These are phyloP conservation scores for Penicillium diatomitis DNA, from an alignment of 495 filamentous ascomycete genomes.

Conservation along the genomic window DNA sequence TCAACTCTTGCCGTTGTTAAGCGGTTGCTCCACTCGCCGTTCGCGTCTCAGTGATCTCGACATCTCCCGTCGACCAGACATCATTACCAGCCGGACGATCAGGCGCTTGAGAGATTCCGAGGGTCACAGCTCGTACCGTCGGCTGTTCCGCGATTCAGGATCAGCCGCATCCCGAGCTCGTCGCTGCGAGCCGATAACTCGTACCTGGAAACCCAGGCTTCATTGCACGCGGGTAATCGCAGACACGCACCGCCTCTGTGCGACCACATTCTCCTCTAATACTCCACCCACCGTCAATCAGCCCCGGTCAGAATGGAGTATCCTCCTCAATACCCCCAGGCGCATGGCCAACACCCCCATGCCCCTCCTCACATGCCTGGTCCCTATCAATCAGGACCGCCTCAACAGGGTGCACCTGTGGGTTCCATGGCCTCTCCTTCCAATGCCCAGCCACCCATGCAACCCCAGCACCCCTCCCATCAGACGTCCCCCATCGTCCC, in stretches of 20 bases:
- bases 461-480: slow-evolving; percentile 37
- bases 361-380: slow-evolving; percentile 41
- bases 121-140: too few relatives aligned
- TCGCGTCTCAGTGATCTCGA: slow-evolving; percentile 9
- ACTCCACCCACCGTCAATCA: slow-evolving; percentile 4
- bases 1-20: slow-evolving; percentile 18
- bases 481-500: slow-evolving; percentile 47
- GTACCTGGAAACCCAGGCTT: neutral
- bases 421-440: slow-evolving; percentile 45
- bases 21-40: neutral
- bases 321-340: slow-evolving; percentile 45
- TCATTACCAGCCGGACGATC: too few relatives aligned
- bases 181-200: slow-evolving; percentile 12
- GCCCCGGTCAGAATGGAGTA: slow-evolving; percentile 43
- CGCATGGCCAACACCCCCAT: slow-evolving; percentile 47
- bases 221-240: slow-evolving; percentile 6
- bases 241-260: slow-evolving; percentile 20
- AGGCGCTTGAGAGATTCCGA: too few relatives aligned
- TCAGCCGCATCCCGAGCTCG: slow-evolving; percentile 5
- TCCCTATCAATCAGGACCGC: slow-evolving; percentile 38
- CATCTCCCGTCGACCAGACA: slow-evolving; percentile 23
- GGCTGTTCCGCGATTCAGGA: neutral
- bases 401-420: slow-evolving; percentile 35
- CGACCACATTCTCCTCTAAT: slow-evolving; percentile 16
- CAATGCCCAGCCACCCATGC: slow-evolving; percentile 44